Percentiles rank a stretch among this genome's conserved stretches.
These are phyloP conservation scores for Pyrenula aspistea DNA, from an alignment of 495 filamentous ascomycete species.

Conservation along the genomic window DNA sequence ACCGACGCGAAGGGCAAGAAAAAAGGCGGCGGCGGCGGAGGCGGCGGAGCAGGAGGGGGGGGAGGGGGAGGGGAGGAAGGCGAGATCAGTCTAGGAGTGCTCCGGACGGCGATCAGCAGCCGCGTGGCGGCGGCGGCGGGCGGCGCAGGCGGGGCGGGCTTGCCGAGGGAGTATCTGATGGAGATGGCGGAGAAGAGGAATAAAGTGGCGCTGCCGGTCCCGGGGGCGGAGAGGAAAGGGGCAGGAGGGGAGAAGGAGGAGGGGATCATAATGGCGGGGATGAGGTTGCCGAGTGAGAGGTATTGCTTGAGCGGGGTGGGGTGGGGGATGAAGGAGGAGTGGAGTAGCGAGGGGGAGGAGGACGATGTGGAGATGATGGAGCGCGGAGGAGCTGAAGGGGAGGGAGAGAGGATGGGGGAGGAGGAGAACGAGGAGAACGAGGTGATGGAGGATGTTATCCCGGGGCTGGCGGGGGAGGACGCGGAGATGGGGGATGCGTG, in stretches of 20 bases:
- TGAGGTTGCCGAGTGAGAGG: conserved; percentile 77
- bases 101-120: conserved; percentile 53
- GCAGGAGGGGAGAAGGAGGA: conserved; percentile 47
- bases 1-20: background rate
- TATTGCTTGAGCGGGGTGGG: conserved; percentile 78
- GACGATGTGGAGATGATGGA: conserved; percentile 24
- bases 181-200: conserved; percentile 79
- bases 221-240: conserved; percentile 47
- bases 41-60: conserved; percentile 7
- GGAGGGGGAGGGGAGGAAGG: conserved; percentile 19
- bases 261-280: conserved; percentile 44
- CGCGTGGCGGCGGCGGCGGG: conserved; percentile 35
- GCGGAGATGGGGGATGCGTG: conserved; percentile 44
- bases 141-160: conserved; percentile 43
- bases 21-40: conserved; percentile 6
- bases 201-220: conserved; percentile 49
- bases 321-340: conserved; percentile 75
- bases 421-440: conserved; percentile 28
- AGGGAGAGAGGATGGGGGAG: conserved; percentile 12
- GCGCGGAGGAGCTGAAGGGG: conserved; percentile 6
- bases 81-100: conserved; percentile 39
- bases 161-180: conserved; percentile 78
- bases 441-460: conserved; percentile 13
- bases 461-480: conserved; percentile 38
- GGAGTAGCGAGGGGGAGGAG: conserved; percentile 52